Percentiles rank a stretch among this genome's conserved stretches.
Evolutionary conservation across 495 filamentous ascomycete species (phyloP).

Genomic region (Cercophora samala): DNA sequence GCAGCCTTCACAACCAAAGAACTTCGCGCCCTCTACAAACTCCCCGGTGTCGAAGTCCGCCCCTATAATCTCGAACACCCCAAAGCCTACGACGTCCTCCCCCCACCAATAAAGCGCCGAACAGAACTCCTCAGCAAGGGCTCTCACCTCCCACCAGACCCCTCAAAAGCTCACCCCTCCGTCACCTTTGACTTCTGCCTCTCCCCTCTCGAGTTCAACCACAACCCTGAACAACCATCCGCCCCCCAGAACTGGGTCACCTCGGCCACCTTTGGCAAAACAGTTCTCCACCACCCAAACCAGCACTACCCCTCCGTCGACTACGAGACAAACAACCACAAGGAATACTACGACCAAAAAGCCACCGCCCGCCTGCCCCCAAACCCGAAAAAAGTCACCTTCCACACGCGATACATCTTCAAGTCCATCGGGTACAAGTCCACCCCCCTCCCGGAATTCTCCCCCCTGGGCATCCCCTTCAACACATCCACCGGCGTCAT

Average conservation of each 20-base stretch:
- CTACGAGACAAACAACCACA: conserved; percentile 61
- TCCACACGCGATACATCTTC: conserved; percentile 52
- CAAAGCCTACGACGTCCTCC: conserved; percentile 46
- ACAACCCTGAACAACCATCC: conserved; percentile 69
- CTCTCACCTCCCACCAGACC: conserved; percentile 32
- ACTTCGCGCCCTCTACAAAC: conserved; percentile 75
- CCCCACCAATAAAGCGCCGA: conserved; percentile 69
- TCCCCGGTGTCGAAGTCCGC: conserved; percentile 70
- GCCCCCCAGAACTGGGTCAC: conserved; percentile 35
- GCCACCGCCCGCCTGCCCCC: conserved; percentile 53
- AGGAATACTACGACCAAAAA: conserved; percentile 45
- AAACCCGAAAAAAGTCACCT: conserved; percentile 43
- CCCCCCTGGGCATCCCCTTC: conserved; percentile 76
- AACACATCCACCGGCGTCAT: conserved; percentile 69
- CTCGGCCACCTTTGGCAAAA: neutral
- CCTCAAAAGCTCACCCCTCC: conserved; percentile 28
- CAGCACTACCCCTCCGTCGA: conserved; percentile 54
- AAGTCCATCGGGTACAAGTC: conserved; percentile 91
- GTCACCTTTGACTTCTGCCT: neutral
- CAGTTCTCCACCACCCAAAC: neutral
- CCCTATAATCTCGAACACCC: conserved; percentile 51
- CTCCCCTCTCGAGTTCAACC: conserved; percentile 61
- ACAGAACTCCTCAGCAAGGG: conserved; percentile 77
- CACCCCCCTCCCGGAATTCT: conserved; percentile 68
- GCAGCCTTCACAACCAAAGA: conserved; percentile 95